Base-by-base conservation (phyloP, 768 basidiomycete species). In the Amanita phalloides region DNA sequence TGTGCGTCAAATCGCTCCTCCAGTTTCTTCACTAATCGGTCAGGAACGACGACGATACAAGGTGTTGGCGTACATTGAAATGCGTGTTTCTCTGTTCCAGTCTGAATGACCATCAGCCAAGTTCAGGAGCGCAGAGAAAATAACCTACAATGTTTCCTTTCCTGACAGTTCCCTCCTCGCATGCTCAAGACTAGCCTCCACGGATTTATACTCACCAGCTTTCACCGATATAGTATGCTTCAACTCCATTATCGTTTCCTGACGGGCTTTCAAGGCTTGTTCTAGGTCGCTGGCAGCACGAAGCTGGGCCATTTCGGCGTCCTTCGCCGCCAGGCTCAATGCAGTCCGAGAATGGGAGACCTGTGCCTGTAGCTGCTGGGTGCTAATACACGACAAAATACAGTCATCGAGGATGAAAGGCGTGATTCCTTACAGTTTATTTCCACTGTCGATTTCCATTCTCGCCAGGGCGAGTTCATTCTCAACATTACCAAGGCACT, bases 1-100 rank as follows among this genome's bases (percentile, higher is more conserved):
- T 82, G 81, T 11, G 79, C 73, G 11, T 84, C 81, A 48, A 76
- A 77, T 23, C 80, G 73, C 49, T 84, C 80, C 58, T 83, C 75
- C 13, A 81, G 65, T 35, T 71, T 62, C 73, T 79, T 54, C 17
- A 42, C 28, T 1, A 11, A 45, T 39, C 38, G 30, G 44, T 28
- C 25, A n/a, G 21, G 5, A 20, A 26, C 7, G 3, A 13, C 2
- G 17, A n/a, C 3, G 26, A 3, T 13, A 28, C 17, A 36, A 20
- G n/a, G 10, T 26, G 13, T 39, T 14, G 14, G 37, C 51, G 21
- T 38, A 57, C 56, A 20, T 50, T 37, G 45, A 54, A 26, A 51
- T 55, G n/a, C 28, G 41, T 8, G 20, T 1, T 26, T 7, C 49
- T 47, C 10, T 52, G 51, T 20, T 52, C 45, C 33, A 52, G 9